Evolutionary conservation across 202 grass and related monocot genomes (phyloP).

Genomic region (Hordeum pubiflorum): DNA sequence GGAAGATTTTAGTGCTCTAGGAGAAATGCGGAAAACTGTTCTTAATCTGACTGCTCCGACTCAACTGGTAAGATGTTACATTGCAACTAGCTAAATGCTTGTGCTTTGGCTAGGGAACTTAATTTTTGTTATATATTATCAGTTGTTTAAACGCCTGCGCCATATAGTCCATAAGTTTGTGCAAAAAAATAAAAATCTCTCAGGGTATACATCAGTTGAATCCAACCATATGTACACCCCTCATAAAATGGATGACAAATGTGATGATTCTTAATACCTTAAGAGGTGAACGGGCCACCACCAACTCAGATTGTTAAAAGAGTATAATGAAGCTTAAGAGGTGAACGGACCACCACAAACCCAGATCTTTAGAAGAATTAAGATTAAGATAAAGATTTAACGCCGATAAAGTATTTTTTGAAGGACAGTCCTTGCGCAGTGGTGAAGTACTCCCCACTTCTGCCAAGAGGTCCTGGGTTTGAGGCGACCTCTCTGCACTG

Average conservation of each 20-base stretch:
- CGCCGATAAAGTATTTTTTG: not conserved
- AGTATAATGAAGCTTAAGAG: not conserved
- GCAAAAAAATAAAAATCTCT: not conserved
- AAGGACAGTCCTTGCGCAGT: too few species aligned
- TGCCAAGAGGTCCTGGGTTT: too few species aligned
- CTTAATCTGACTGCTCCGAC: constrained; percentile 57
- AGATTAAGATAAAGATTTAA: not conserved
- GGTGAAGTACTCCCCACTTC: too few species aligned
- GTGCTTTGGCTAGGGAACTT: not conserved
- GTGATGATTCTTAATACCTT: not conserved
- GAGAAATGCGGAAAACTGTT: constrained; percentile 61
- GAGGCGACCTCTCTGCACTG: too few species aligned
- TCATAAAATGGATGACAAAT: not conserved
- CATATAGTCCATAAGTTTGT: not conserved
- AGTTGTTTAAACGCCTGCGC: not conserved
- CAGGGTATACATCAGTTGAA: not conserved
- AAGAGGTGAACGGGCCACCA: not conserved
- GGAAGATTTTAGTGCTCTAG: constrained; percentile 68
- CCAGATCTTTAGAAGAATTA: not conserved
- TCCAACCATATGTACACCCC: not conserved
- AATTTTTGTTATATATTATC: not conserved
- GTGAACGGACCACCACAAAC: not conserved
- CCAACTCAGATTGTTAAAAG: not conserved
- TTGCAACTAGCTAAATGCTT: not conserved
- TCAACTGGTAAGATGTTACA: constrained; percentile 53